Percentiles rank a stretch among this genome's conserved stretches.
phyloP scores from a whole-genome alignment of 257 asterid species.

The Ehretia macrophylla region DNA sequence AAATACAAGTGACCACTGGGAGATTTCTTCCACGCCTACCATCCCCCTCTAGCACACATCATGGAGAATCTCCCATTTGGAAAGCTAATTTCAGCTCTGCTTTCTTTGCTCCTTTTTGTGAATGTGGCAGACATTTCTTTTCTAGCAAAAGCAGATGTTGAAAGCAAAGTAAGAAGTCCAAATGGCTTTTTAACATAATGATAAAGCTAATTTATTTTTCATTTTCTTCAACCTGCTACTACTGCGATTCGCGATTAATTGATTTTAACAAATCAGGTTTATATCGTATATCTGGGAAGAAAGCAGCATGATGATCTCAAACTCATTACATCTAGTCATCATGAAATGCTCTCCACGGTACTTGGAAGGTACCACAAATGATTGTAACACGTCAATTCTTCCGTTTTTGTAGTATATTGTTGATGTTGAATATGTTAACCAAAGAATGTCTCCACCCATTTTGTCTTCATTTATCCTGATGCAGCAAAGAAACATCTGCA shows the following conservation, averaged over 20 bases:
- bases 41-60: no score
- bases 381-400: not conserved
- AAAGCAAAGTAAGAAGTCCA: not conserved
- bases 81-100: no score
- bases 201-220: no score
- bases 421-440: not conserved
- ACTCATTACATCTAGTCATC: conserved; percentile 35
- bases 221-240: no score
- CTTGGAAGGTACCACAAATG: conserved; percentile 38
- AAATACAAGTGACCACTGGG: no score
- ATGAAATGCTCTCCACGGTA: conserved; percentile 35
- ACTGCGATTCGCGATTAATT: no score
- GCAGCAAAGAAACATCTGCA: conserved; percentile 22
- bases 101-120: not conserved
- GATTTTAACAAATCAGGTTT: conserved; percentile 25
- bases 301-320: conserved; percentile 35
- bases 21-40: no score
- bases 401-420: no score
- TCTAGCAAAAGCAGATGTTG: not conserved
- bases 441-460: no score
- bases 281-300: conserved; percentile 49
- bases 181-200: not conserved
- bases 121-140: not conserved
- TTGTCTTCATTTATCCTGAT: not conserved
- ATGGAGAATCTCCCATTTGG: no score